Evolutionary conservation across 805 yeast genomes (phyloP).

Genomic region (Komagataella pastoris): DNA sequence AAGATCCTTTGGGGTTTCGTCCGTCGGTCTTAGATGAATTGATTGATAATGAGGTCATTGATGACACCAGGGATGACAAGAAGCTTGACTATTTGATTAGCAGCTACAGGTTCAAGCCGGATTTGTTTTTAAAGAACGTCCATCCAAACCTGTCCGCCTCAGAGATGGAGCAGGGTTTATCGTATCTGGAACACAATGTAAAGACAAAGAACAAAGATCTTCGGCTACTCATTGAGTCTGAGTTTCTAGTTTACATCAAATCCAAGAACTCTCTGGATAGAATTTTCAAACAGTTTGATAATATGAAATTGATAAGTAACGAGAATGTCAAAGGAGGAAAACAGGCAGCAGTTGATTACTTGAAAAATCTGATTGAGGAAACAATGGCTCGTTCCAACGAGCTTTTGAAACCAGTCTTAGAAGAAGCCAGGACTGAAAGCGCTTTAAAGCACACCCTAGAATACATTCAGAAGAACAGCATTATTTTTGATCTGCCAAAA

Average conservation of each 20-base stretch:
- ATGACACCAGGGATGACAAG: slow-evolving; percentile 22
- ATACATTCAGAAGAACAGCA: slow-evolving; percentile 37
- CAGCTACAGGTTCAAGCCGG: slow-evolving; percentile 45
- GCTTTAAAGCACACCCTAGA: slow-evolving; percentile 34
- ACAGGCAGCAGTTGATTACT: slow-evolving; percentile 5
- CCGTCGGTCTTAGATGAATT: slow-evolving; percentile 28
- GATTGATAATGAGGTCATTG: slow-evolving; percentile 23
- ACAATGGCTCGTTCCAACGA: slow-evolving; percentile 37
- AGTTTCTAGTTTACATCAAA: slow-evolving; percentile 51
- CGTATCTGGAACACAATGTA: slow-evolving; percentile 33
- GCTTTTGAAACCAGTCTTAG: slow-evolving; percentile 45
- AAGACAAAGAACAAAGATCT: slow-evolving; percentile 34
- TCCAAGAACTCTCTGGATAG: slow-evolving; percentile 52
- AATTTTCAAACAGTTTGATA: slow-evolving; percentile 38
- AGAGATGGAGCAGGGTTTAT: slow-evolving; percentile 33
- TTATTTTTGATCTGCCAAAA: slow-evolving; percentile 45
- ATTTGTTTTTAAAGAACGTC: slow-evolving; percentile 37
- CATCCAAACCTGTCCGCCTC: slow-evolving; percentile 42
- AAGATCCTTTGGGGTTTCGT: slow-evolving; percentile 47
- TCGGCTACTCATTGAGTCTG: slow-evolving; percentile 37
- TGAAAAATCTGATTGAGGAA: slow-evolving; percentile 24
- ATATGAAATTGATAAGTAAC: slow-evolving; percentile 10
- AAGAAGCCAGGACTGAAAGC: slow-evolving; percentile 31
- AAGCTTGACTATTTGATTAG: slow-evolving; percentile 32
- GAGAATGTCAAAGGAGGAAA: slow-evolving; percentile 3